Conservation (phyloP, 2,329 filamentous ascomycete genomes). For the Verticillium nonalfalfae region DNA sequence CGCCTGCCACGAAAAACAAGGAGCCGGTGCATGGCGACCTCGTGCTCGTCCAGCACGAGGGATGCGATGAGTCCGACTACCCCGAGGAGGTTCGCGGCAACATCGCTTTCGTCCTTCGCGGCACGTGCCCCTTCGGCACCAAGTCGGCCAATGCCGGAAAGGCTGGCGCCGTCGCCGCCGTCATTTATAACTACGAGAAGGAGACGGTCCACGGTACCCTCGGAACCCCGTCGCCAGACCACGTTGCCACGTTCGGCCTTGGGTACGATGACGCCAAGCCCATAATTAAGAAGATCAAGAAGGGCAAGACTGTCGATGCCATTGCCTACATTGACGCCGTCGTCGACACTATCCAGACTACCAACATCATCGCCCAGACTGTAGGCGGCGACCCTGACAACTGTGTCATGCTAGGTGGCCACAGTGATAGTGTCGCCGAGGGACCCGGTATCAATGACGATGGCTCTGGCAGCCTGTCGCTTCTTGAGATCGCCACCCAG, state of each 20-base stretch:
- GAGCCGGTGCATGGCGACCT: slow-evolving; percentile 54
- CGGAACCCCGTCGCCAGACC: slow-evolving; percentile 49
- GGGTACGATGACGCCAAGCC: slow-evolving; percentile 51
- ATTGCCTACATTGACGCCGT: slow-evolving; percentile 55
- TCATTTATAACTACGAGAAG: slow-evolving; percentile 68
- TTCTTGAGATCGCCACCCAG: slow-evolving; percentile 57
- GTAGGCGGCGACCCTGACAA: slow-evolving; percentile 52
- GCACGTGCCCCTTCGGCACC: slow-evolving; percentile 62
- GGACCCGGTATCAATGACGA: slow-evolving; percentile 75
- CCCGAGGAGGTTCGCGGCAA: slow-evolving; percentile 50
- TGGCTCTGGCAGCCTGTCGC: slow-evolving; percentile 57
- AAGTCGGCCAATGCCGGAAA: slow-evolving; percentile 64
- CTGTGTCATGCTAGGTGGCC: slow-evolving; percentile 59
- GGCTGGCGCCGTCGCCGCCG: slow-evolving; percentile 63
- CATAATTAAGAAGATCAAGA: slow-evolving; percentile 46
- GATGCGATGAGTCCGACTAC: slow-evolving; percentile 60
- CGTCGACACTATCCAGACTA: slow-evolving; percentile 46
- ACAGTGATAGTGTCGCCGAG: slow-evolving; percentile 56
- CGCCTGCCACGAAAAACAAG: slow-evolving; percentile 55
- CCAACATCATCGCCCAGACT: slow-evolving; percentile 60
- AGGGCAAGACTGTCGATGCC: slow-evolving; percentile 41
- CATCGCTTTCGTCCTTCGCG: slow-evolving; percentile 66
- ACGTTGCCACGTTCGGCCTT: slow-evolving; percentile 65
- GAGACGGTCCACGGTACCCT: slow-evolving; percentile 63
- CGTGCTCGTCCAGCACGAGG: slow-evolving; percentile 54